These are phyloP conservation scores for Dryadomyces sulphureus DNA, from an alignment of 2,329 filamentous ascomycete species.

Conservation along the genomic window DNA sequence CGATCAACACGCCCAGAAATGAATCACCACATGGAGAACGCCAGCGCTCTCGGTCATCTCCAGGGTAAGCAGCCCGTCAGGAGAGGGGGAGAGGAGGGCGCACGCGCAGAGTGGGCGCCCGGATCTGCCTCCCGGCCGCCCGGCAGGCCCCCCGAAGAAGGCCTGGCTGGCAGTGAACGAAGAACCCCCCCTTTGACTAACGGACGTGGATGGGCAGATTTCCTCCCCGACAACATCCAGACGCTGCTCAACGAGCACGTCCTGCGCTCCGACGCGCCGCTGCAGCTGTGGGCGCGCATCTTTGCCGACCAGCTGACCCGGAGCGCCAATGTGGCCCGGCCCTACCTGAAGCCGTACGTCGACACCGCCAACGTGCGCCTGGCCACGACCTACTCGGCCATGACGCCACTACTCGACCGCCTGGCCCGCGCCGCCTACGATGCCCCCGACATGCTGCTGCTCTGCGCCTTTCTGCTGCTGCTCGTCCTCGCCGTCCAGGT, in stretches of 20 bases:
- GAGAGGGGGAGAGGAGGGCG: too few relatives aligned
- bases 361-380: background rate
- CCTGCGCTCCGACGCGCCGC: constrained; percentile 28
- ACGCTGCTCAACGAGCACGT: constrained; percentile 34
- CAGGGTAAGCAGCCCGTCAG: background rate
- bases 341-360: constrained; percentile 21
- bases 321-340: constrained; percentile 19
- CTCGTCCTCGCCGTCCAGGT: constrained; percentile 49
- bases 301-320: constrained; percentile 16
- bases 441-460: constrained; percentile 26
- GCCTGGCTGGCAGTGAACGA: too few relatives aligned
- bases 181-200: too few relatives aligned
- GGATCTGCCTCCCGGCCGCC: too few relatives aligned
- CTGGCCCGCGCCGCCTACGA: constrained; percentile 21
- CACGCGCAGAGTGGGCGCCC: too few relatives aligned
- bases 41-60: background rate
- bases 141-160: too few relatives aligned
- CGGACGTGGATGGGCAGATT: too few relatives aligned
- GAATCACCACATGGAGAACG: background rate
- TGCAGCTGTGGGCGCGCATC: constrained; percentile 25
- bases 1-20: background rate
- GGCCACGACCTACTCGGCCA: background rate
- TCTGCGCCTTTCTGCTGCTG: constrained; percentile 34
- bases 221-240: constrained; percentile 24
- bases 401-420: constrained; percentile 28